These are phyloP conservation scores for Hygrocybe punicea DNA, from an alignment of 768 basidiomycete genomes.

Conservation along the genomic window DNA sequence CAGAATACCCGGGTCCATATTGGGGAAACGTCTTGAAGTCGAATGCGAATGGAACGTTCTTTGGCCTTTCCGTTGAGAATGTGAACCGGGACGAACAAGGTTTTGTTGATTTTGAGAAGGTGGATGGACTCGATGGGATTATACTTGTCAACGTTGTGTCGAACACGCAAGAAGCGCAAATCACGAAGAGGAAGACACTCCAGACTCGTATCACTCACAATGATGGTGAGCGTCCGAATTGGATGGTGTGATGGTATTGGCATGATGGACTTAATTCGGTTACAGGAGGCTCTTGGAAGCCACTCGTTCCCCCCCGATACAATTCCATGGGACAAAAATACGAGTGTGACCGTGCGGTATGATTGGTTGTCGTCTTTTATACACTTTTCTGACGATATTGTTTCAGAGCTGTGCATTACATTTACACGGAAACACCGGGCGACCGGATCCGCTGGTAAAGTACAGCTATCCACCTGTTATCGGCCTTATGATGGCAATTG, in stretches of 20 bases:
- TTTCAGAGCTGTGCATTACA: conserved; percentile 78
- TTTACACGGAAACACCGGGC: conserved; percentile 94
- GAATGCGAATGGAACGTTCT: conserved; percentile 98
- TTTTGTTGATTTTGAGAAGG: conserved; percentile 97
- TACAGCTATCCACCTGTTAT: conserved; percentile 90
- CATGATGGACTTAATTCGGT: conserved; percentile 4
- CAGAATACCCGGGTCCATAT: conserved; percentile 62
- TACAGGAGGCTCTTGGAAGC: conserved; percentile 82
- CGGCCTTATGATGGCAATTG: conserved; percentile 93
- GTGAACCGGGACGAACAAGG: conserved; percentile 88
- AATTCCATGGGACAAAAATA: conserved; percentile 79
- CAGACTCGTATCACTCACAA: conserved; percentile 94
- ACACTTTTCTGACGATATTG: background rate
- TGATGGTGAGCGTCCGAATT: conserved; percentile 75
- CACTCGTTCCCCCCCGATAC: conserved; percentile 62
- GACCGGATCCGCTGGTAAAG: conserved; percentile 83
- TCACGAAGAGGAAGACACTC: conserved; percentile 70
- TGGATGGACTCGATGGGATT: conserved; percentile 93
- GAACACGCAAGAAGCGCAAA: conserved; percentile 69
- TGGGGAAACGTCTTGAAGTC: conserved; percentile 95
- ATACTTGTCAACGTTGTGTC: conserved; percentile 88
- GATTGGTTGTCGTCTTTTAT: conserved; percentile 10
- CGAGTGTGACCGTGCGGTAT: conserved; percentile 64
- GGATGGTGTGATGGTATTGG: background rate
- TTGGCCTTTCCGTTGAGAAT: conserved; percentile 77